Evolutionary conservation across 495 filamentous ascomycete species (phyloP), one percentile per base, ranked within the genome.

Genomic region (Penicillium coprophilum): DNA sequence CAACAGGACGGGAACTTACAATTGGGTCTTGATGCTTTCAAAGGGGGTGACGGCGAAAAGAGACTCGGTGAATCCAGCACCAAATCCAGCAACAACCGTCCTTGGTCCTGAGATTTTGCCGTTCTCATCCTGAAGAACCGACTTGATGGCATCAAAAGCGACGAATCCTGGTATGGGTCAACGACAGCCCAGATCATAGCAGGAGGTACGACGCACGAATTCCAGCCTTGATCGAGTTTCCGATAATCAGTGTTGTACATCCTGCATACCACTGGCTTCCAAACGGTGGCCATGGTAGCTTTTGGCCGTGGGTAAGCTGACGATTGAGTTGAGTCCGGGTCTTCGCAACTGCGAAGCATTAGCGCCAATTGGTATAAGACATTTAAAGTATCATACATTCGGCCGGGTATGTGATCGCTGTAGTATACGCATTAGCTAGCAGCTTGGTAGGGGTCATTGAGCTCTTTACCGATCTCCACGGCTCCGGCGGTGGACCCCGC

Each of bases 261-360:
- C 94, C 94, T 34, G 94, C 94, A 68, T 97, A 98, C 94, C 94
- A 98, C 64, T 96, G 92, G 53, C 70, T 77, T 30, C 95, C 95
- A 61, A 97, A 97, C 24, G 90, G 89, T 31, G 94, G 94, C 88
- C 90, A 97, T 44, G 92, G 91, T n/a, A 96, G 81, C 76, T 94
- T 96, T 75, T 92, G 76, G 41, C 85, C 85, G 53, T 87, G 85
- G 24, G 87, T 76, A 64, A 97, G 76, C 70, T 85, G 84, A 62
- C 88, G 87, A 64, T 98, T 97, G 63, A 98, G 87, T 71, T 98
- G 94, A 50, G 89, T 88, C 53, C 94, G 80, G 44, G 94, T 98
- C 74, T 98, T 98, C 55, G 93, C 94, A 72, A 97, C 88, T 88
- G 51, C 21, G 11, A 15, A 43, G 13, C 54, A 53, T 69, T 68